Base-by-base conservation (phyloP, 2,329 filamentous ascomycete species). In the Lithohypha guttulata region DNA sequence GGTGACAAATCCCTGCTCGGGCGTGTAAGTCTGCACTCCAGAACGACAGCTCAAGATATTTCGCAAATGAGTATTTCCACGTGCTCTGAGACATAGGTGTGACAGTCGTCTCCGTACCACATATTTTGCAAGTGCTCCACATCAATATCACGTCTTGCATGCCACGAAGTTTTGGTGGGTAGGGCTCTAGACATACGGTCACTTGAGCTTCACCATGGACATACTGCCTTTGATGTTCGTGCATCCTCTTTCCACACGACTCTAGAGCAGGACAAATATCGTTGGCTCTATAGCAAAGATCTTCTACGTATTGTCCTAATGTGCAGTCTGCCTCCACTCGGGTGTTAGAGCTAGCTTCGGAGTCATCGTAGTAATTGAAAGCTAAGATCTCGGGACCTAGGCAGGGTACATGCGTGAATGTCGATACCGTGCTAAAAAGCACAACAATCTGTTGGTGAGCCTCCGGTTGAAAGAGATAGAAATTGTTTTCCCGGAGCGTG, bases 11-110 rank as follows among this genome's bases (percentile, higher is more conserved):
- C 19, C 78, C 76, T 31, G 80, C 77, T 74, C 78, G 51, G 79
- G 77, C 55, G 49, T 79, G 82, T 34, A 96, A 65, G 25, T 84
- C 81, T 28, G 77, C 81, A 54, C 87, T 89, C 87, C 89, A 98
- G 59, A 96, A 96, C 2, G 87, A 86, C 13, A 98, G 68, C 60
- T 98, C 91, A n/a, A 98, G 69, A 54, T 96, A 98, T 60, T 98
- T 98, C 8, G 85, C 91, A 54, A 98, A 93, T 0, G 91, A 98
- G 58, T 98, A 98, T 58, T 93, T 95, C 83, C 86, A 98, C 0
- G 87, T 93, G 52, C 78, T 86, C 41, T 86, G 79, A 1, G 89
- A 95, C 85, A 98, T 95, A 21, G 81, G 79, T 49, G 84, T 82
- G 33, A 87, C 79, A 26, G 85, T 83, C 0, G 89, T 93, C 56